Conservation (phyloP, 192 early-diverging fungal genomes). For the Gonapodya prolifera region DNA sequence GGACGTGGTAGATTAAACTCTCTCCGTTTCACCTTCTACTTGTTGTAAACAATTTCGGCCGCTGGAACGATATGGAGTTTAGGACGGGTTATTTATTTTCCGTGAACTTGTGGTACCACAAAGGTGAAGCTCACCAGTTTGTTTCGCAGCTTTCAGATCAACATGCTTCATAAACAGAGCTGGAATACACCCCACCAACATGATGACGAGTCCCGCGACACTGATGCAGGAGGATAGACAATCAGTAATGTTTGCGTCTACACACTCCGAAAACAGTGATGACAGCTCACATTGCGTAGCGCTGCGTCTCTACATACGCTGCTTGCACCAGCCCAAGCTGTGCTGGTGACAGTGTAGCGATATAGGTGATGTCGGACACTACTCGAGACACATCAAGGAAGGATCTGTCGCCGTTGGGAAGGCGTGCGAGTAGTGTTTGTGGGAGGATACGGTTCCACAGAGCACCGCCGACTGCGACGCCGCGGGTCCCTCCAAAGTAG, state of each 20-base stretch:
- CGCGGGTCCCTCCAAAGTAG: neutral
- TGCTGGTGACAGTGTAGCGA: neutral
- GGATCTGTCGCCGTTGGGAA: neutral
- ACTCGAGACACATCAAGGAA: neutral
- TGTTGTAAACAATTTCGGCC: no score
- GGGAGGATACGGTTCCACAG: slow-evolving; percentile 5
- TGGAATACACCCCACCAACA: neutral
- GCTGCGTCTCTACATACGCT: neutral
- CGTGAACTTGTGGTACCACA: no score
- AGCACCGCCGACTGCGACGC: neutral
- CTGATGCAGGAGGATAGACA: neutral
- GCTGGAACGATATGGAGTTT: no score
- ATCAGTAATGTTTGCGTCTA: no score
- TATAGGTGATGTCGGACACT: neutral
- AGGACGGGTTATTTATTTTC: no score
- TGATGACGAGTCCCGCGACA: neutral
- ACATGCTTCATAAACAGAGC: neutral
- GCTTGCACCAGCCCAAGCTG: neutral
- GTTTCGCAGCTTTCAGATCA: neutral
- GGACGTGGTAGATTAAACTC: no score
- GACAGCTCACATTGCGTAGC: neutral
- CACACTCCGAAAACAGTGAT: neutral
- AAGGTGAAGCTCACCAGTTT: neutral
- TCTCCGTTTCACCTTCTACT: no score
- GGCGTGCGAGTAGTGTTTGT: neutral